A percentile compares a stretch with the other conserved stretches of the same genome.
Evolutionary conservation across 176 grass and related monocot genomes (phyloP).

Genomic region (Triticum urartu): DNA sequence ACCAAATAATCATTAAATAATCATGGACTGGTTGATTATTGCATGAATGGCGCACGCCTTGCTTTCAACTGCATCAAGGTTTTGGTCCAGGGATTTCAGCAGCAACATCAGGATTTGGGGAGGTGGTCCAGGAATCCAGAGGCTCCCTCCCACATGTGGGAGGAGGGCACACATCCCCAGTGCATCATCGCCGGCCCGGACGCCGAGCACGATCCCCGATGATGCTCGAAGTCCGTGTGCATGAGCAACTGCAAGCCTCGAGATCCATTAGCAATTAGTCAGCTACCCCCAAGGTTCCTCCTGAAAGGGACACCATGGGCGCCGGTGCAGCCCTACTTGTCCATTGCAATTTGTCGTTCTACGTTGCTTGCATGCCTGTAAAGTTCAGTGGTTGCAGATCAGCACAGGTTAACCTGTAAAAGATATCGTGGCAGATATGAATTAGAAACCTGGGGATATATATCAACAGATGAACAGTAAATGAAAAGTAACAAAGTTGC

Average conservation of each 20-base stretch:
- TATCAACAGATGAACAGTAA: background rate
- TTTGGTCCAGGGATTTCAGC: conserved; percentile 29
- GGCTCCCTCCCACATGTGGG: conserved; percentile 16
- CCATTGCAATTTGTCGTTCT: conserved; percentile 30
- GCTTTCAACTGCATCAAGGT: conserved; percentile 33
- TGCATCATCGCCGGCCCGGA: conserved; percentile 30
- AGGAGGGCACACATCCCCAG: conserved; percentile 7
- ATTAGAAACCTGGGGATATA: background rate
- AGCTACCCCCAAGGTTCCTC: conserved; percentile 33
- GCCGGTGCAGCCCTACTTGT: conserved; percentile 36
- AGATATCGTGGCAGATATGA: background rate
- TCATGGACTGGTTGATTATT: conserved; percentile 16
- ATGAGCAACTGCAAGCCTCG: conserved; percentile 59
- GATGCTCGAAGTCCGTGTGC: conserved; percentile 48
- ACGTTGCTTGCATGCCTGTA: conserved; percentile 24
- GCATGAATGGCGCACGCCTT: conserved; percentile 11
- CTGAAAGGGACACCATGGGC: conserved; percentile 51
- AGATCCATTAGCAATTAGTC: conserved; percentile 54
- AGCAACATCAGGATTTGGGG: conserved; percentile 32
- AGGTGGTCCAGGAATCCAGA: background rate
- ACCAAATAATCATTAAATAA: conserved; percentile 41
- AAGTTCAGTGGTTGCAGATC: background rate
- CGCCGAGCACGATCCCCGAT: background rate
- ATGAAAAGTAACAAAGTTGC: background rate
- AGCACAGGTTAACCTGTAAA: background rate